phyloP scores from a whole-genome alignment of 2,329 filamentous ascomycete genomes.

The Penicillium hordei region DNA sequence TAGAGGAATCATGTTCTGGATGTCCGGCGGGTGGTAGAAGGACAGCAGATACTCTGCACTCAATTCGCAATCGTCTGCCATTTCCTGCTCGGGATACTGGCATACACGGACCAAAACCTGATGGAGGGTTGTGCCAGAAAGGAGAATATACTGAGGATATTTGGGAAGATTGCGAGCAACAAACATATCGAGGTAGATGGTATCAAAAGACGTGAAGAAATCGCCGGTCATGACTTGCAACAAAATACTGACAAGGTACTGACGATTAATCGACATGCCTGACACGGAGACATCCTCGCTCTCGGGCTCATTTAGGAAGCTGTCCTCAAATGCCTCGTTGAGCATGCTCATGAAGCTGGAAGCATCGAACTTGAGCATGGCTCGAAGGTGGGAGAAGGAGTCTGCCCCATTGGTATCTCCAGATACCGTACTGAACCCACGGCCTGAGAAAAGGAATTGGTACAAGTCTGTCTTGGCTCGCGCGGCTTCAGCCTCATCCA shows the following conservation, averaged over 20 bases:
- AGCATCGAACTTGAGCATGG: constrained; percentile 84
- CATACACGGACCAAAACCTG: constrained; percentile 80
- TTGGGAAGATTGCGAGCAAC: constrained; percentile 94
- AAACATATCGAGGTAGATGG: constrained; percentile 97
- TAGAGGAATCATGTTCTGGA: constrained; percentile 70
- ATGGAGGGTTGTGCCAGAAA: constrained; percentile 82
- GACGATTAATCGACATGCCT: constrained; percentile 73
- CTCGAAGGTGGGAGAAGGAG: constrained; percentile 79
- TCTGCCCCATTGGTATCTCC: constrained; percentile 59
- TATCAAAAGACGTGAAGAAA: constrained; percentile 73
- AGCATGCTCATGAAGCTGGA: constrained; percentile 91
- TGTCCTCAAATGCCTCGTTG: constrained; percentile 96
- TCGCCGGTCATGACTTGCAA: constrained; percentile 79
- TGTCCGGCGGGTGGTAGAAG: constrained; percentile 84
- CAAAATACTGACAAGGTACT: constrained; percentile 88
- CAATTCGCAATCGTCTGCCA: constrained; percentile 93
- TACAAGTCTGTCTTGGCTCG: constrained; percentile 87
- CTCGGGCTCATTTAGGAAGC: constrained; percentile 80
- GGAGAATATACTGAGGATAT: constrained; percentile 90
- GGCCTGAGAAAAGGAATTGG: constrained; percentile 88
- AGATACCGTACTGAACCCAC: constrained; percentile 34
- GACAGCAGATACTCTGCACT: constrained; percentile 94
- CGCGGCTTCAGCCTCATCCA: constrained; percentile 70
- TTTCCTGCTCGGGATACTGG: constrained; percentile 73
- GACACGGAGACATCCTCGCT: constrained; percentile 57